Evolutionary conservation across 345 rosid species (phyloP), one percentile per base, ranked within the genome.

Genomic region (Erodium maritimum): DNA sequence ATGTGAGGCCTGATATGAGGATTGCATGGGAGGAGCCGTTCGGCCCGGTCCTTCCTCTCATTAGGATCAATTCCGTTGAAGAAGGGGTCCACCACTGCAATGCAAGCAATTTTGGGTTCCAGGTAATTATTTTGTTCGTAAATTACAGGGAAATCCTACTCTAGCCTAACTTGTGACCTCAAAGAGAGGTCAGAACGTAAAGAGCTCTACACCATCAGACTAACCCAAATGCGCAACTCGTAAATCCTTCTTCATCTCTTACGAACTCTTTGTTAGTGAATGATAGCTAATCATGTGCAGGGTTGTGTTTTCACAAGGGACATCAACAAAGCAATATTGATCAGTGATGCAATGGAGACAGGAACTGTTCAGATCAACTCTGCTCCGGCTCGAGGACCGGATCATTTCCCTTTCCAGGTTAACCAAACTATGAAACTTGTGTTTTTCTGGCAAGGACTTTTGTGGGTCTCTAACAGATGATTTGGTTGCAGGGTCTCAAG

Each of bases 341-440:
- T 89, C 58, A 82, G 97, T 56, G 97, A 93, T 24, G 97, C 99
- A 53, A 93, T 93, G 99, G 99, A 93, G 75, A 83, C 99, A 0
- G 99, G 99, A 19, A 89, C 99, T 0, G 97, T 93, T 67, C 99
- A 87, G 78, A 93, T 93, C 57, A 93, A 93, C 86, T 93, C 99
- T 0, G 99, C 99, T 0, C 99, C 99, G 0, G 99, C 99, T 72
- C 91, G 99, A 11, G 99, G 99, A 37, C 99, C 99, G 0, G 99
- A 93, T 61, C 99, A 93, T 69, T 93, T 93, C 62, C 99, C 99
- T 45, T 93, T 93, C 82, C 99, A 93, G 99, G 99, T 91, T n/a
- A n/a, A n/a, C n/a, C n/a, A n/a, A n/a, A n/a, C n/a, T n/a, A n/a
- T n/a, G n/a, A n/a, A n/a, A n/a, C n/a, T n/a, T n/a, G n/a, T n/a